Evolutionary conservation across 495 filamentous ascomycete genomes (phyloP).

Genomic region (Trichoderma parareesei): DNA sequence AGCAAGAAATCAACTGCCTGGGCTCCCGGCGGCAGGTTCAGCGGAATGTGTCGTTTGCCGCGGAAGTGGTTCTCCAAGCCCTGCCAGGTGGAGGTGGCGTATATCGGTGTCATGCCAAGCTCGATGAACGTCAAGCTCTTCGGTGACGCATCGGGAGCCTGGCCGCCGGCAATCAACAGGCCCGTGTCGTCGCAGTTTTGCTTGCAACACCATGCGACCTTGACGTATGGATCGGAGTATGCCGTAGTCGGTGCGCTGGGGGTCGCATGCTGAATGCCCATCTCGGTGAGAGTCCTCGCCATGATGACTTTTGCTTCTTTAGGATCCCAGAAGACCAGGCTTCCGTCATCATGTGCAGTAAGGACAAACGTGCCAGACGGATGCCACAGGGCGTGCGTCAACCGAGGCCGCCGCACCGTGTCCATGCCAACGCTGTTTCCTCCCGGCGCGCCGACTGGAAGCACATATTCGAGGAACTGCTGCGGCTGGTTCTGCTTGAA

Average conservation of each 20-base stretch:
- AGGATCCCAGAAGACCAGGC: slow-evolving; percentile 86
- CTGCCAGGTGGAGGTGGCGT: slow-evolving; percentile 85
- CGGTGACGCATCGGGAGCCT: slow-evolving; percentile 48
- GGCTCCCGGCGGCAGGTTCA: slow-evolving; percentile 72
- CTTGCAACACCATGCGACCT: slow-evolving; percentile 85
- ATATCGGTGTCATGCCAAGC: slow-evolving; percentile 79
- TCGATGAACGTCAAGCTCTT: slow-evolving; percentile 84
- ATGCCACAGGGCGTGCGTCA: slow-evolving; percentile 85
- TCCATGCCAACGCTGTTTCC: slow-evolving; percentile 46
- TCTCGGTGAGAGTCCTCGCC: slow-evolving; percentile 69
- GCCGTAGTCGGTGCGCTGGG: slow-evolving; percentile 29
- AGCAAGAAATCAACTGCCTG: slow-evolving; percentile 74
- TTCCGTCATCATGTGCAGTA: slow-evolving; percentile 83
- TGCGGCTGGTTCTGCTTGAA: slow-evolving; percentile 79
- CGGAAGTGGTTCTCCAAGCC: slow-evolving; percentile 68
- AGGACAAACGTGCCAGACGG: slow-evolving; percentile 87
- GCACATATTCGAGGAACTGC: slow-evolving; percentile 73
- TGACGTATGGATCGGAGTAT: slow-evolving; percentile 56
- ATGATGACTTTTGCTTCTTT: slow-evolving; percentile 82
- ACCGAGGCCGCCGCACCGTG: slow-evolving; percentile 55
- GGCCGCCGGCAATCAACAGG: slow-evolving; percentile 77
- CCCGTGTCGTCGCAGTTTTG: slow-evolving; percentile 88
- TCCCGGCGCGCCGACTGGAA: slow-evolving; percentile 80
- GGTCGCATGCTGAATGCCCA: slow-evolving; percentile 53
- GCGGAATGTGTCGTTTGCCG: slow-evolving; percentile 55